These are phyloP conservation scores for Papilionanthe hybrid DNA, from an alignment of 116 monocot species.

Conservation along the genomic window DNA sequence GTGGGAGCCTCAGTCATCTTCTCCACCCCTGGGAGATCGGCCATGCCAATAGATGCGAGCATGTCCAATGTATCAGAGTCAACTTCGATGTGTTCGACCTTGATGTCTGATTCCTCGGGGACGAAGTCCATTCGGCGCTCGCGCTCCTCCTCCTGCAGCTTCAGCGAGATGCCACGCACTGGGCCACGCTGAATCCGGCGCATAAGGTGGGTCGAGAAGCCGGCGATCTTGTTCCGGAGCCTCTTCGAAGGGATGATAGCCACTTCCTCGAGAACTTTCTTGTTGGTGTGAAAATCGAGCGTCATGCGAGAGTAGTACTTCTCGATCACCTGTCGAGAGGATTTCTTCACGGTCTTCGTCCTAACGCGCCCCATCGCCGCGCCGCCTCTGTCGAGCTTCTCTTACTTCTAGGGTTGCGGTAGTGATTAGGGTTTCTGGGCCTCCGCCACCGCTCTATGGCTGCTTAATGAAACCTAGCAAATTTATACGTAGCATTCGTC, in stretches of 20 bases:
- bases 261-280: constrained; percentile 42
- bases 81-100: constrained; percentile 27
- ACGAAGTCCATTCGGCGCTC: constrained; percentile 52
- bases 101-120: constrained; percentile 32
- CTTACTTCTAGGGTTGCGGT: background rate
- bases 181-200: constrained; percentile 46
- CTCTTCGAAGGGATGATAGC: constrained; percentile 47
- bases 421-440: background rate
- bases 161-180: constrained; percentile 39
- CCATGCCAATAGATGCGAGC: constrained; percentile 39
- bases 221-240: constrained; percentile 47
- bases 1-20: constrained; percentile 17
- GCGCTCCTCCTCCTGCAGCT: constrained; percentile 50
- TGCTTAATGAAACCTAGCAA: too few relatives aligned
- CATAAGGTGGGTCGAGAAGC: constrained; percentile 40
- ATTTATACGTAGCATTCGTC: too few relatives aligned
- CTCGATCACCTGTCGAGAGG: constrained; percentile 48
- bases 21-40: constrained; percentile 39
- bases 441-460: background rate
- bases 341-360: constrained; percentile 53
- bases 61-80: constrained; percentile 37
- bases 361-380: constrained; percentile 40
- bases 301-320: constrained; percentile 51
- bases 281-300: constrained; percentile 46
- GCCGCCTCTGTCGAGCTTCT: background rate